Conservation (phyloP, 202 grass and related monocot genomes). For the Panicum hallii region DNA sequence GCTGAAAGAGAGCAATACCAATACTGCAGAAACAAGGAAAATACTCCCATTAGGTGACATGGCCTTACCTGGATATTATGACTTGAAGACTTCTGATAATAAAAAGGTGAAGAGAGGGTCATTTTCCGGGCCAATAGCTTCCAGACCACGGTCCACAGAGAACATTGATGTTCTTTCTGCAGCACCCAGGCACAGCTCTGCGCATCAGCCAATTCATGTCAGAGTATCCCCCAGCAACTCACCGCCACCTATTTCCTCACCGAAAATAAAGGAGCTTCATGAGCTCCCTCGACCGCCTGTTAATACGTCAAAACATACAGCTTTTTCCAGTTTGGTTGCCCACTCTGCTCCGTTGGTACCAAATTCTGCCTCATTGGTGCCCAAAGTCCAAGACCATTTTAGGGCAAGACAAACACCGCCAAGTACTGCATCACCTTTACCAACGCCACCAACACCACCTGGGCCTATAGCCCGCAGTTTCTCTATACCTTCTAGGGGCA, state of each 20-base stretch:
- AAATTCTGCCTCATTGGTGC: slow-evolving; percentile 72
- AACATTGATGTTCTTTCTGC: slow-evolving; percentile 52
- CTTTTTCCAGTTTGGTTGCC: slow-evolving; percentile 62
- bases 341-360: slow-evolving; percentile 83
- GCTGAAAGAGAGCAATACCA: slow-evolving; percentile 79
- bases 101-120: slow-evolving; percentile 74
- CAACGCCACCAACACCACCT: slow-evolving; percentile 63
- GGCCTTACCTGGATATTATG: slow-evolving; percentile 52
- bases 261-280: slow-evolving; percentile 92
- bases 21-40: slow-evolving; percentile 52
- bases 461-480: slow-evolving; percentile 87
- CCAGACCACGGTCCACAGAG: slow-evolving; percentile 59
- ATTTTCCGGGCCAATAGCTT: slow-evolving; percentile 70
- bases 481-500: slow-evolving; percentile 85
- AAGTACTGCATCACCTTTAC: slow-evolving; percentile 82
- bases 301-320: slow-evolving; percentile 50
- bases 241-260: slow-evolving; percentile 62
- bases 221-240: slow-evolving; percentile 58
- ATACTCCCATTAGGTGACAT: slow-evolving; percentile 48
- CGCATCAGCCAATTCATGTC: slow-evolving; percentile 50
- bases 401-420: slow-evolving; percentile 54
- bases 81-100: slow-evolving; percentile 54
- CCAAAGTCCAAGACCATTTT: slow-evolving; percentile 64
- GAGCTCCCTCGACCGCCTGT: slow-evolving; percentile 87
- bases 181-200: slow-evolving; percentile 52